phyloP scores from a whole-genome alignment of 1,139 yeast species.

The Saccharomyces hybrid region DNA sequence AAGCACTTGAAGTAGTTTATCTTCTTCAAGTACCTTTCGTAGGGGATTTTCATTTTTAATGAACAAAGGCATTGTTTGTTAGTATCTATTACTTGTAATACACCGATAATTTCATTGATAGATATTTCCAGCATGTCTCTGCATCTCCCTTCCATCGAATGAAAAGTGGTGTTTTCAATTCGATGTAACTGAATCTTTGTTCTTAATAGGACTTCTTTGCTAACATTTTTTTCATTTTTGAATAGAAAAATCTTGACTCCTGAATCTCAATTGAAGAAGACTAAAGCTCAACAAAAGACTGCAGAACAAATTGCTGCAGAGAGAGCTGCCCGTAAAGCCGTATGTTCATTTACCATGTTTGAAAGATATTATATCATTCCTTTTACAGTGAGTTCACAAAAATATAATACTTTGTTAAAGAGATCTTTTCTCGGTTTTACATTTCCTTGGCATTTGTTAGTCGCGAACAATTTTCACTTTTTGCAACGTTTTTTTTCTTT shows the following conservation, averaged over 20 bases:
- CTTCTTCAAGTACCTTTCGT: not conserved
- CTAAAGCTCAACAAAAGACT: constrained; percentile 83
- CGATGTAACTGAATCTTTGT: constrained; percentile 26
- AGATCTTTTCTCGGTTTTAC: not conserved
- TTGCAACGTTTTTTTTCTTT: not conserved
- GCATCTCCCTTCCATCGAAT: constrained; percentile 31
- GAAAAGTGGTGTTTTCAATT: constrained; percentile 33
- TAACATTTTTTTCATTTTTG: constrained; percentile 15
- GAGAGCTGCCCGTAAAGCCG: constrained; percentile 79
- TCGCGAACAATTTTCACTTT: not conserved
- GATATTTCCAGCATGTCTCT: constrained; percentile 25
- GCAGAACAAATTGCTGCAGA: constrained; percentile 84
- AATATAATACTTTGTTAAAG: not conserved
- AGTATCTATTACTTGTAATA: not conserved
- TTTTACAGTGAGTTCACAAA: constrained; percentile 1
- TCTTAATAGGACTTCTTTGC: constrained; percentile 14
- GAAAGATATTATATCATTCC: not conserved
- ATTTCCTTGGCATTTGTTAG: not conserved
- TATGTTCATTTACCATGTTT: constrained; percentile 42
- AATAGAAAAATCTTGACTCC: constrained; percentile 47
- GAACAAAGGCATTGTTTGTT: not conserved
- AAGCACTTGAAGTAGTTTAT: not conserved
- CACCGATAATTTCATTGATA: not conserved
- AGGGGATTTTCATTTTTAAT: not conserved
- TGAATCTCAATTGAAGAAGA: constrained; percentile 94